Evolutionary conservation across 2,329 filamentous ascomycete genomes (phyloP).

Genomic region (Calonectria pseudoturangicola): DNA sequence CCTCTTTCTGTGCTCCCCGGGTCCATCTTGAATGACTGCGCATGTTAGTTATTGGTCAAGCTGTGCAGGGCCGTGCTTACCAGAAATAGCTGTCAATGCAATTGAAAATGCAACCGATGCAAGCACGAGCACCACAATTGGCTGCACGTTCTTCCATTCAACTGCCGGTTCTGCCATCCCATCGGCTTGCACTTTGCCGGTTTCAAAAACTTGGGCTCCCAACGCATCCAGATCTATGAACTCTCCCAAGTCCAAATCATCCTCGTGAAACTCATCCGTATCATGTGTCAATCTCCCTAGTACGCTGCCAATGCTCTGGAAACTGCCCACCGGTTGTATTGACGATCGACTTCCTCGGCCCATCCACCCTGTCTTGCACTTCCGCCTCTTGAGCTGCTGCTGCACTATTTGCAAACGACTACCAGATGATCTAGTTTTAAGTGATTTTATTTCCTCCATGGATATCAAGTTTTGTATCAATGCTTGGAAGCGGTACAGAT

Average conservation of each 20-base stretch:
- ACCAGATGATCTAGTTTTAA: conserved; percentile 33
- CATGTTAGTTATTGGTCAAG: conserved; percentile 20
- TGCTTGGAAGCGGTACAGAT: conserved; percentile 46
- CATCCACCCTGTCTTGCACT: conserved; percentile 14
- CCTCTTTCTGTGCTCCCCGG: conserved; percentile 31
- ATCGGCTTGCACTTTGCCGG: background rate
- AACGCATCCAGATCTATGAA: conserved; percentile 45
- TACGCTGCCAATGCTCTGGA: conserved; percentile 28
- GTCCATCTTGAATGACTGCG: conserved; percentile 47
- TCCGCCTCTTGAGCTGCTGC: conserved; percentile 39
- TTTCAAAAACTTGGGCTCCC: conserved; percentile 20
- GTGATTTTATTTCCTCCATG: conserved; percentile 26
- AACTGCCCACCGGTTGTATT: conserved; percentile 18
- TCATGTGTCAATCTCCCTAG: conserved; percentile 35
- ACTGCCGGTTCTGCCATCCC: background rate
- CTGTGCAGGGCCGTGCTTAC: conserved; percentile 35
- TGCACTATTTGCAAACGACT: conserved; percentile 45
- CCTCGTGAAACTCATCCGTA: conserved; percentile 36
- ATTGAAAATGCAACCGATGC: conserved; percentile 51
- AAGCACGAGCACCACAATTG: conserved; percentile 44
- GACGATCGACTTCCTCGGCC: conserved; percentile 1
- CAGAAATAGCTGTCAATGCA: conserved; percentile 40
- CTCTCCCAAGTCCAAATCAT: conserved; percentile 36
- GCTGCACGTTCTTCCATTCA: conserved; percentile 36
- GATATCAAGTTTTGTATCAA: conserved; percentile 51